A percentile compares a stretch with the other conserved stretches of the same genome.
These are phyloP conservation scores for Dendrobium nobile DNA, from an alignment of 106 monocot species.

Conservation along the genomic window DNA sequence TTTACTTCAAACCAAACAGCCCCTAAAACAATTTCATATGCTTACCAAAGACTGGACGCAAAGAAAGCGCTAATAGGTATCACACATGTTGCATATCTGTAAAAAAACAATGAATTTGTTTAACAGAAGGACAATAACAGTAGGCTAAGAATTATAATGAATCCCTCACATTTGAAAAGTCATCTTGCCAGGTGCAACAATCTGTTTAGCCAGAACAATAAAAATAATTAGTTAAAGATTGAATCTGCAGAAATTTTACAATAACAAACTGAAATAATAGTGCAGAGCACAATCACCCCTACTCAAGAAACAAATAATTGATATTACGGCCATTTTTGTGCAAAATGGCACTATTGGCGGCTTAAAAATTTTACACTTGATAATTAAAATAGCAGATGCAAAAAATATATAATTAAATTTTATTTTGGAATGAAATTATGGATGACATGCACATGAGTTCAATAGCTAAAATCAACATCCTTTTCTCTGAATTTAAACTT, in stretches of 20 bases:
- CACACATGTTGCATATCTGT: slow-evolving; percentile 93
- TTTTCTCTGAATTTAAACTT: no score
- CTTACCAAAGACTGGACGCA: slow-evolving; percentile 94
- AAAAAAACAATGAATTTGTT: slow-evolving; percentile 15
- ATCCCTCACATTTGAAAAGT: slow-evolving; percentile 83
- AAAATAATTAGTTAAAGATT: neutral
- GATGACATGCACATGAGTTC: no score
- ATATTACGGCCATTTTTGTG: neutral
- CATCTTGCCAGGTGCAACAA: slow-evolving; percentile 91
- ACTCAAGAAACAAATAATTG: neutral
- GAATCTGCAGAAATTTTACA: neutral
- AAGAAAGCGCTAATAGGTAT: slow-evolving; percentile 98
- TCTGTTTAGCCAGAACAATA: slow-evolving; percentile 31
- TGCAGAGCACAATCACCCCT: neutral
- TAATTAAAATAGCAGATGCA: no score
- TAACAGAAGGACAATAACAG: neutral
- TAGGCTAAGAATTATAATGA: neutral
- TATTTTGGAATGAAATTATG: no score
- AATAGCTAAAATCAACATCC: no score
- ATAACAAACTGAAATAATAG: neutral
- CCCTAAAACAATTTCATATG: neutral
- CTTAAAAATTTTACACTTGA: neutral
- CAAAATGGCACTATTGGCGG: neutral
- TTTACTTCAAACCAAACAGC: no score
- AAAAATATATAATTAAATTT: no score